Conservation (phyloP, 2,329 filamentous ascomycete species). For the Hypoxylon sp. region DNA sequence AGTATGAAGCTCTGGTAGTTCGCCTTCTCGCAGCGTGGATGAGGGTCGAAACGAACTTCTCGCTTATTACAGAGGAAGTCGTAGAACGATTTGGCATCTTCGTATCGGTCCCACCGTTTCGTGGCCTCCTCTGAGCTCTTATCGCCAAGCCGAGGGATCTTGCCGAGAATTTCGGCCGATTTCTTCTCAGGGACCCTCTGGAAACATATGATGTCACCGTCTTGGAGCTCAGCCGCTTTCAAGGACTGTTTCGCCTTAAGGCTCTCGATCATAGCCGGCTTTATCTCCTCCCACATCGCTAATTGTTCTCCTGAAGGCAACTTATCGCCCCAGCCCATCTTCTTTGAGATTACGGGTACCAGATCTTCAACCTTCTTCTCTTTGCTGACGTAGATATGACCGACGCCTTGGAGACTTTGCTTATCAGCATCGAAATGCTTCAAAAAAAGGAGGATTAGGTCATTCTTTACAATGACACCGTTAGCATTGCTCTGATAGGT, state of each 20-base stretch:
- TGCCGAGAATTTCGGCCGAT: slow-evolving; percentile 55
- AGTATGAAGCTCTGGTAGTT: slow-evolving; percentile 78
- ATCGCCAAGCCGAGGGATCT: slow-evolving; percentile 56
- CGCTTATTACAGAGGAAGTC: slow-evolving; percentile 91
- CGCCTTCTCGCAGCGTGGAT: slow-evolving; percentile 67
- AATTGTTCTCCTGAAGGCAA: slow-evolving; percentile 72
- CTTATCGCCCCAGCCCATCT: slow-evolving; percentile 88
- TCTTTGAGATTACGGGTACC: slow-evolving; percentile 78
- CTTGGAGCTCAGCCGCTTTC: slow-evolving; percentile 92
- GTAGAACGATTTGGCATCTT: slow-evolving; percentile 88
- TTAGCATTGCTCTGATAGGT: slow-evolving; percentile 70
- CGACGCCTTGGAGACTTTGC: slow-evolving; percentile 81
- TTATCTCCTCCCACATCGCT: slow-evolving; percentile 95
- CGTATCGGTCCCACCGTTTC: slow-evolving; percentile 65
- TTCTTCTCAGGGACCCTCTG: slow-evolving; percentile 73
- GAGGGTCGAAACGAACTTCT: slow-evolving; percentile 81
- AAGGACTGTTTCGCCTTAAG: slow-evolving; percentile 93
- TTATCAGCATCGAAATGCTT: slow-evolving; percentile 88
- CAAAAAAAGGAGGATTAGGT: slow-evolving; percentile 84
- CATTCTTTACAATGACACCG: slow-evolving; percentile 68
- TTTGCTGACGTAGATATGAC: slow-evolving; percentile 88
- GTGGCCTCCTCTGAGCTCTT: slow-evolving; percentile 55
- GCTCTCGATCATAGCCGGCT: slow-evolving; percentile 94
- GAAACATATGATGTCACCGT: slow-evolving; percentile 97
- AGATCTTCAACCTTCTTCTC: slow-evolving; percentile 91